Evolutionary conservation across 1,284 basidiomycete species (phyloP), one percentile per base, ranked within the genome.

Genomic region (Porogramme epimiltina): DNA sequence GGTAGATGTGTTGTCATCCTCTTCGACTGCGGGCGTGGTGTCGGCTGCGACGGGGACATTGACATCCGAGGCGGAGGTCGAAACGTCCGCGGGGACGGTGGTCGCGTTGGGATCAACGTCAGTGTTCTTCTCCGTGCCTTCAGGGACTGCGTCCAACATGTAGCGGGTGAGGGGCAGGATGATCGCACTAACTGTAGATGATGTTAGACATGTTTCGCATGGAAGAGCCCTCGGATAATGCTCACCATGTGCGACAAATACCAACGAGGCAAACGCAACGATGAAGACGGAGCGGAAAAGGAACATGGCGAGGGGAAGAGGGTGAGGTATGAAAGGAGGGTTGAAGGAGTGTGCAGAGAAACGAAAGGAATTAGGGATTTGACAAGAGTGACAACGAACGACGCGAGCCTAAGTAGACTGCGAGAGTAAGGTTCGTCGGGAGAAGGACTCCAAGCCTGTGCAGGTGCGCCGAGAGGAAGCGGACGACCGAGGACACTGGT

Each of bases 71-170:
- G 47, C 22, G 25, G 34, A 23, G n/a, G 44, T 26, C 11, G 25
- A 3, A 11, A 36, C 22, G 9, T n/a, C 25, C 1, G 24, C 19
- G 5, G 31, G 20, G n/a, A 5, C 26, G 18, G 19, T 15, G 9
- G 19, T 24, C 2, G 44, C 31, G n/a, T 37, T 23, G 4, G 24
- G 31, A 1, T 20, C 26, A 22, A 25, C 51, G 23, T 45, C 48
- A 9, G 49, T 15, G 20, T n/a, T 47, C 18, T 18, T 45, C 31
- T 52, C 50, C 8, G 50, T 38, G 6, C 41, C 49, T 5, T 55
- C 57, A 19, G 57, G 57, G 44, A 59, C 33, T n/a, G 40, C 51
- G 44, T 59, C 57, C 23, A 59, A 47, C 57, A 59, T 55, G 54
- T 55, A 59, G 25, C 57, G 53, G 6, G 47, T 53, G 37, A 55